These are phyloP conservation scores for Crithidia fasciculata DNA, from an alignment of 208 protist genomes.

Conservation along the genomic window DNA sequence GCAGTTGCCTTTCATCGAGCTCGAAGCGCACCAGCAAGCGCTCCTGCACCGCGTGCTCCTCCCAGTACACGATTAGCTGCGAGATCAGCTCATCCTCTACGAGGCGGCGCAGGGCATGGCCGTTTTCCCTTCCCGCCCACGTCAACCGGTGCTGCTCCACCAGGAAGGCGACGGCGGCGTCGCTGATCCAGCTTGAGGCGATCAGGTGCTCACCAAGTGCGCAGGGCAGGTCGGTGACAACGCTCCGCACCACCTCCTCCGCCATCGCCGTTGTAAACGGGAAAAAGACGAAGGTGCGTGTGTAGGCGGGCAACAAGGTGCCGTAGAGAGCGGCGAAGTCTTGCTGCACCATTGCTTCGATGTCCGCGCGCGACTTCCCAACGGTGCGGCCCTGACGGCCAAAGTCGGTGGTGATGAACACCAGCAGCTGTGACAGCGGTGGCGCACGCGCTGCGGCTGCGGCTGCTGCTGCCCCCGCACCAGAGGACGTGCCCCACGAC, in stretches of 20 bases:
- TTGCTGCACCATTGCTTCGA: constrained; percentile 67
- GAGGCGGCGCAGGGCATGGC: constrained; percentile 59
- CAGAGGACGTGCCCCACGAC: not conserved
- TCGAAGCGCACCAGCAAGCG: constrained; percentile 29
- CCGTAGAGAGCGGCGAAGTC: constrained; percentile 77
- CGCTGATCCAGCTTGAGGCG: constrained; percentile 56
- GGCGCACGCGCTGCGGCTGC: constrained; percentile 32
- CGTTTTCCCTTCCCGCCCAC: constrained; percentile 76
- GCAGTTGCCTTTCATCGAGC: constrained; percentile 24
- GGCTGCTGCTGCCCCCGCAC: not conserved
- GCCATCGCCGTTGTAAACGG: constrained; percentile 54
- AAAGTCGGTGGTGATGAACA: constrained; percentile 86
- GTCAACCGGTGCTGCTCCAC: constrained; percentile 45
- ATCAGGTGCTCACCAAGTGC: constrained; percentile 29
- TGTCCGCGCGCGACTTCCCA: constrained; percentile 56
- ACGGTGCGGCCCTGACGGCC: constrained; percentile 80
- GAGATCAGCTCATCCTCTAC: constrained; percentile 68
- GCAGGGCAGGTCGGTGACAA: constrained; percentile 59
- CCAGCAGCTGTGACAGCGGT: constrained; percentile 59
- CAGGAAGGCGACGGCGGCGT: constrained; percentile 59
- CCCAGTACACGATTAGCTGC: constrained; percentile 55
- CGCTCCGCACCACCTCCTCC: constrained; percentile 56
- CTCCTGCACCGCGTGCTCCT: constrained; percentile 20
- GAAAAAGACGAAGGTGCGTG: constrained; percentile 63
- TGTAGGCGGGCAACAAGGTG: constrained; percentile 63